phyloP scores from a whole-genome alignment of 2,329 filamentous ascomycete genomes.

The Ceratocystiopsis brevicomis region DNA sequence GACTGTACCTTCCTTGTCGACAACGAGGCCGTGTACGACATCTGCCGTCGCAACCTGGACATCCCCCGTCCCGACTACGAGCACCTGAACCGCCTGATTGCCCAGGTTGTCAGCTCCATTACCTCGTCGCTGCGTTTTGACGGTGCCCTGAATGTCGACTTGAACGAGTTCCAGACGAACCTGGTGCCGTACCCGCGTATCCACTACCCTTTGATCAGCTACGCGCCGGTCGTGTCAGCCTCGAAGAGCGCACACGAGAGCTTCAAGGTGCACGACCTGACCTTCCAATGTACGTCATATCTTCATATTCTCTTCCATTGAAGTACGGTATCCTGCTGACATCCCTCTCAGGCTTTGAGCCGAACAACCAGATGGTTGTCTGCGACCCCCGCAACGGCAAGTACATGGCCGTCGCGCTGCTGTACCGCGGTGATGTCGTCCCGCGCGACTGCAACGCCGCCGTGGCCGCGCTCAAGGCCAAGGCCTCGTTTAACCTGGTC shows the following conservation, averaged over 20 bases:
- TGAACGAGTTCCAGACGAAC: conserved; percentile 99
- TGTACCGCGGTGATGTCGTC: conserved; percentile 55
- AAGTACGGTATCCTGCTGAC: background rate
- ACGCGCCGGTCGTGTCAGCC: conserved; percentile 82
- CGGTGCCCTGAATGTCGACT: conserved; percentile 94
- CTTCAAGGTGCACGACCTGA: conserved; percentile 67
- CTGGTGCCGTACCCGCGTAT: conserved; percentile 96
- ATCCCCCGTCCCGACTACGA: conserved; percentile 96
- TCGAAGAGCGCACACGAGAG: conserved; percentile 72
- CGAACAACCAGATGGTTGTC: conserved; percentile 63
- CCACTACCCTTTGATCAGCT: conserved; percentile 96
- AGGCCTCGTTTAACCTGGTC: conserved; percentile 53
- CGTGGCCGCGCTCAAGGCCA: conserved; percentile 49
- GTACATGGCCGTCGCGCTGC: conserved; percentile 56
- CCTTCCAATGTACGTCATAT: conserved; percentile 45
- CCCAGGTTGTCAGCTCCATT: conserved; percentile 96
- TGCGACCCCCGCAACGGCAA: conserved; percentile 57
- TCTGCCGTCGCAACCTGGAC: conserved; percentile 92
- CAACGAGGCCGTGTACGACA: conserved; percentile 99
- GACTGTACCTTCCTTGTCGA: conserved; percentile 99
- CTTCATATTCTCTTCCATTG: too few species aligned
- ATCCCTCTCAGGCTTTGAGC: conserved; percentile 41
- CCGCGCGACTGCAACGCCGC: conserved; percentile 51
- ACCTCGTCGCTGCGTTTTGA: conserved; percentile 97
- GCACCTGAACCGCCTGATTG: conserved; percentile 97